Evolutionary conservation across 371 early-diverging fungal genomes (phyloP), one percentile per base, ranked within the genome.

Genomic region (Mortierella sp.): DNA sequence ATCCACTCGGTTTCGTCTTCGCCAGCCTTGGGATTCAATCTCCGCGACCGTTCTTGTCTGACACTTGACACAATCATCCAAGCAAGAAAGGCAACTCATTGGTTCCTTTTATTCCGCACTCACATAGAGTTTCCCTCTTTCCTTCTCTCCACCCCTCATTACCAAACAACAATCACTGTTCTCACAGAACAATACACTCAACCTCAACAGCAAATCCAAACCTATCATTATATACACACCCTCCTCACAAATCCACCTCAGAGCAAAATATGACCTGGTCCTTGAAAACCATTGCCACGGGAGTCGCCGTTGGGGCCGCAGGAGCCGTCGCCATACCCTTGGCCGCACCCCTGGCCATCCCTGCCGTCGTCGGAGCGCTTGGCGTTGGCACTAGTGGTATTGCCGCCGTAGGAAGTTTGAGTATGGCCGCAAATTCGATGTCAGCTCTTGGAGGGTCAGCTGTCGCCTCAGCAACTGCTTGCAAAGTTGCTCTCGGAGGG

Each of bases 401-500:
- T n/a, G n/a, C n/a, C n/a, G n/a, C n/a, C n/a, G n/a, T n/a, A n/a
- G n/a, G n/a, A n/a, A n/a, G n/a, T n/a, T n/a, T n/a, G n/a, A n/a
- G n/a, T n/a, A n/a, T n/a, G n/a, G n/a, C n/a, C n/a, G n/a, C n/a
- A n/a, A n/a, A n/a, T n/a, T n/a, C n/a, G n/a, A n/a, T n/a, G n/a
- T n/a, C n/a, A n/a, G n/a, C n/a, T n/a, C n/a, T n/a, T n/a, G n/a
- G n/a, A n/a, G n/a, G n/a, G n/a, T n/a, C n/a, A n/a, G n/a, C n/a
- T n/a, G n/a, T n/a, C n/a, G n/a, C n/a, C n/a, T n/a, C n/a, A n/a
- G n/a, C n/a, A n/a, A n/a, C n/a, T n/a, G n/a, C n/a, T n/a, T n/a
- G n/a, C n/a, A n/a, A 77, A 22, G 63, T 61, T 0, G n/a, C 50
- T 34, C 78, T 68, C 68, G 40, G 3, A n/a, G n/a, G n/a, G n/a